phyloP scores from a whole-genome alignment of 2,329 filamentous ascomycete species.

The Hymenoscyphus scutula region DNA sequence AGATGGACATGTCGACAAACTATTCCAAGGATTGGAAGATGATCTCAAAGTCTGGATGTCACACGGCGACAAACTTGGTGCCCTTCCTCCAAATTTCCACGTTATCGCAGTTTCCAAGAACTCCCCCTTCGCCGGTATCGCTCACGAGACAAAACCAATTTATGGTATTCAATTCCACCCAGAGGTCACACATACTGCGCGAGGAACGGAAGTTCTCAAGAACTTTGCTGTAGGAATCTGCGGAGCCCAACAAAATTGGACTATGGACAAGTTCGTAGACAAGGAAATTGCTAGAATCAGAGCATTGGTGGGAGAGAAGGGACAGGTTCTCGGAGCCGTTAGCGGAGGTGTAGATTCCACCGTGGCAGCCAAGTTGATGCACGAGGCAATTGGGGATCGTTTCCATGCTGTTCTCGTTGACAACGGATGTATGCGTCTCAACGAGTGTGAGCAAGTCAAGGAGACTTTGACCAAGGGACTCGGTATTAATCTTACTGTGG shows the following conservation, averaged over 20 bases:
- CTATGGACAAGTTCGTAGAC: constrained; percentile 79
- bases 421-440: constrained; percentile 79
- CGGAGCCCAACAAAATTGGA: constrained; percentile 73
- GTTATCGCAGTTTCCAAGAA: constrained; percentile 74
- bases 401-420: constrained; percentile 82
- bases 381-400: constrained; percentile 78
- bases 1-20: constrained; percentile 64
- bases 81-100: constrained; percentile 70
- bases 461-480: constrained; percentile 74
- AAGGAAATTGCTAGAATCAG: constrained; percentile 80
- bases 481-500: constrained; percentile 85
- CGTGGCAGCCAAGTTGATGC: constrained; percentile 81
- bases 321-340: constrained; percentile 76
- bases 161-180: constrained; percentile 75
- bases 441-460: constrained; percentile 81
- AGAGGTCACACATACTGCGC: constrained; percentile 72
- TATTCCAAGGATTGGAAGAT: constrained; percentile 75
- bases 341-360: constrained; percentile 87
- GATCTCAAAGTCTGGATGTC: constrained; percentile 77
- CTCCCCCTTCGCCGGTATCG: constrained; percentile 77
- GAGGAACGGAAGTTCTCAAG: constrained; percentile 66
- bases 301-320: constrained; percentile 74
- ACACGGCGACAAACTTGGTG: constrained; percentile 80
- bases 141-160: constrained; percentile 65
- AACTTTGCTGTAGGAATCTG: constrained; percentile 90